These are phyloP conservation scores for Paramecium bursaria DNA, from an alignment of 73 alveolate species.

Conservation along the genomic window DNA sequence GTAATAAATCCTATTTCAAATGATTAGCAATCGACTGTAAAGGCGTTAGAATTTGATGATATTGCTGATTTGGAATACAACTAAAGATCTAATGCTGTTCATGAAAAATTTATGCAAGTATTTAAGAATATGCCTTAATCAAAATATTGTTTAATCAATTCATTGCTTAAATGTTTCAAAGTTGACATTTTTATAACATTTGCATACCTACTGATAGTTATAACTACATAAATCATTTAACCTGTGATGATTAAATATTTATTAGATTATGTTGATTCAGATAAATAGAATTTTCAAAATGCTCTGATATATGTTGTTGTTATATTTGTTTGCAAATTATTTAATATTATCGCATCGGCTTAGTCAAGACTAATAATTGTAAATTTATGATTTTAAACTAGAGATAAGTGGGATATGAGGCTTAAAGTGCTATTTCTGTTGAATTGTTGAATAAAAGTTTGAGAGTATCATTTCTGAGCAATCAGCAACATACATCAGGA, in stretches of 20 bases:
- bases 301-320: conserved; percentile 1
- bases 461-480: conserved; percentile 32
- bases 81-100: background rate
- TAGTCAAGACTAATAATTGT: conserved; percentile 46
- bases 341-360: conserved; percentile 35
- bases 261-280: conserved; percentile 35
- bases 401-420: conserved; percentile 61
- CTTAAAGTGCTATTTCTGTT: conserved; percentile 26
- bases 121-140: background rate
- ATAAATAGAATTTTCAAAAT: conserved; percentile 28
- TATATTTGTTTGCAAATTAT: conserved; percentile 25
- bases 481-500: conserved; percentile 36
- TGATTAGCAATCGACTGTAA: too few relatives aligned
- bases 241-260: conserved; percentile 62
- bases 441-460: conserved; percentile 55
- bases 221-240: background rate
- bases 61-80: background rate
- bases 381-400: background rate
- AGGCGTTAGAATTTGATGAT: conserved; percentile 28
- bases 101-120: background rate
- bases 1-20: too few relatives aligned
- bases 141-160: background rate
- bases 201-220: background rate
- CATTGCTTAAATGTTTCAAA: background rate
- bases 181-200: background rate